These are phyloP conservation scores for Cynara cardunculus DNA, from an alignment of 129 eudicot genomes.

Conservation along the genomic window DNA sequence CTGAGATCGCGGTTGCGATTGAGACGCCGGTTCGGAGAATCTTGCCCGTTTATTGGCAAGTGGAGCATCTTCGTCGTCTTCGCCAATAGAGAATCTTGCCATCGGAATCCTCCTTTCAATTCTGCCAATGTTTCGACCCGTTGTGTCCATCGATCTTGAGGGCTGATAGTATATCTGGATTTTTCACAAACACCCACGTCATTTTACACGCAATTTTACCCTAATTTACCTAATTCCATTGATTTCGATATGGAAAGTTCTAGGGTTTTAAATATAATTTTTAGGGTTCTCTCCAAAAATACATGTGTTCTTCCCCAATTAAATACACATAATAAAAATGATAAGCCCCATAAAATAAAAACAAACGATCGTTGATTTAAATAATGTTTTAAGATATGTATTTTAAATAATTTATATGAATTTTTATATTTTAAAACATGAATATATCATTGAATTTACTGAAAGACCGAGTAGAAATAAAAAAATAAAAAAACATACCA, in stretches of 20 bases:
- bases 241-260: background rate
- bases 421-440: background rate
- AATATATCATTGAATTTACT: background rate
- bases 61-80: conserved; percentile 38
- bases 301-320: background rate
- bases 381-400: background rate
- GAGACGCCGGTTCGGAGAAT: conserved; percentile 8
- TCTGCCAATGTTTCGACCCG: background rate
- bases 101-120: conserved; percentile 15
- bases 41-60: conserved; percentile 28
- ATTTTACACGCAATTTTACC: background rate
- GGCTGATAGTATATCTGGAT: conserved; percentile 7
- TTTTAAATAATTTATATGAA: background rate
- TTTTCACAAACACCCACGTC: conserved; percentile 17
- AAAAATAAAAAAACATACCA: background rate
- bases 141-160: background rate
- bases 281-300: background rate
- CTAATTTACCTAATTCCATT: conserved; percentile 12
- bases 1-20: background rate
- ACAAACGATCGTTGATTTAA: background rate
- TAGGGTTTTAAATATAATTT: background rate
- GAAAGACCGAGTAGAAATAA: background rate
- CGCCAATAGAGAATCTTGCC: conserved; percentile 53
- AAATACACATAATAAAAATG: background rate
- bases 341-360: background rate